Conservation (phyloP, 2,329 filamentous ascomycete genomes). For the Ceratocystis smalleyi region DNA sequence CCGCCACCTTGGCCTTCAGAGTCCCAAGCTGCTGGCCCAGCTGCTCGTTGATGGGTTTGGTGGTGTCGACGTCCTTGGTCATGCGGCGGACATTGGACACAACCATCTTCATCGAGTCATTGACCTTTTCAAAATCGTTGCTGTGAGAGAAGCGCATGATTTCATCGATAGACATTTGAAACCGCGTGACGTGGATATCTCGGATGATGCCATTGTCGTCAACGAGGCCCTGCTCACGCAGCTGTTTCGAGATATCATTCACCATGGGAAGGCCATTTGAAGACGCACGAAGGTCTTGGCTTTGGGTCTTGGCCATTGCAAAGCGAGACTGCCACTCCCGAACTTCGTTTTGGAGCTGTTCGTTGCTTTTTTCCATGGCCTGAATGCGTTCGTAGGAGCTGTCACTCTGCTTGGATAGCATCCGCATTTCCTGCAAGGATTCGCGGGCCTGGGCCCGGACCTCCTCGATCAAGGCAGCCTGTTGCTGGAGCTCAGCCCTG, state of each 20-base stretch:
- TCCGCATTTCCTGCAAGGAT: constrained; percentile 79
- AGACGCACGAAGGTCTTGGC: constrained; percentile 64
- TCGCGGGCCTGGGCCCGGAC: constrained; percentile 70
- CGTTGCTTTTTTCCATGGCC: constrained; percentile 57
- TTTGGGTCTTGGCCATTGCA: constrained; percentile 71
- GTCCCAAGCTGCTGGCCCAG: constrained; percentile 45
- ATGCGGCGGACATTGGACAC: constrained; percentile 71
- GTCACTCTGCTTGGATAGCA: constrained; percentile 64
- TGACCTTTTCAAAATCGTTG: constrained; percentile 56
- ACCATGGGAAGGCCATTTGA: constrained; percentile 58
- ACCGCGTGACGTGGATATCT: constrained; percentile 85
- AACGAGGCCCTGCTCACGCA: constrained; percentile 51
- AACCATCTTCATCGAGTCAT: constrained; percentile 76
- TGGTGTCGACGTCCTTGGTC: constrained; percentile 59
- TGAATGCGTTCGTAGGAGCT: constrained; percentile 70
- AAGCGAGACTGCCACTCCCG: constrained; percentile 85
- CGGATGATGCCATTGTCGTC: constrained; percentile 64
- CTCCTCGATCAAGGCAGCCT: constrained; percentile 71
- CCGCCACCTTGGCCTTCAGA: constrained; percentile 70
- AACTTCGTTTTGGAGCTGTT: constrained; percentile 65
- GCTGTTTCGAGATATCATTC: constrained; percentile 52
- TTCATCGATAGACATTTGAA: constrained; percentile 88
- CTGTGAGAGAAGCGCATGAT: constrained; percentile 61
- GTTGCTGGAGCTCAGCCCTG: constrained; percentile 49
- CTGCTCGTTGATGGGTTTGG: constrained; percentile 38